Base-by-base conservation (phyloP, 352 stramenopile species). In the Peronospora belbahrii region DNA sequence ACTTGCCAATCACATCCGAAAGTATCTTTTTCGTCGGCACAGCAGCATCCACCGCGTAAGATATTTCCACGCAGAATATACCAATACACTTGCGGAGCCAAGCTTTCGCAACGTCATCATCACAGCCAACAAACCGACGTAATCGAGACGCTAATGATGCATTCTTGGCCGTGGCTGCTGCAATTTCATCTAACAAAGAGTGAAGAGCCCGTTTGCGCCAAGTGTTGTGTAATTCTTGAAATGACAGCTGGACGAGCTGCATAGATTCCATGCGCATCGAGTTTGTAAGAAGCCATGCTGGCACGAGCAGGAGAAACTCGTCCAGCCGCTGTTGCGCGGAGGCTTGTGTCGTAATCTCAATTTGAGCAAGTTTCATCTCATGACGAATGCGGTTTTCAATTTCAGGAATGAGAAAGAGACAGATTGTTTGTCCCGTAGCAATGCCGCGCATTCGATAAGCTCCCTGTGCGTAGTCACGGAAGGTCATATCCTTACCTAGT, bases 201-300 rank as follows among this genome's bases (percentile, higher is more conserved):
- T 84, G 67, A 45, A 99, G 86, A 7, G 95, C 84, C 36, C 88
- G 70, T 44, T 98, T 99, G 15, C 97, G 84, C 74, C 96, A 98
- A 23, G 97, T 97, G 59, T 99, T 99, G 56, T 93, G 95, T 49
- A 99, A 85, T 52, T 99, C 95, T 59, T 96, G 86, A 31, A 95
- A 49, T 36, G 92, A 99, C 10, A 99, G 72, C 64, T 99, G 89
- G n/a, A 97, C 85, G 33, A 98, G 96, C 61, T 99, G 97, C 81
- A 99, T 97, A 48, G 97, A 97, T 59, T 99, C 97, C 55, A 97
- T 98, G 20, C 95, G 95, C 94, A 99, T 99, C 55, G 95, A 98
- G 76, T 99, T 99, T 40, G 99, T 90, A 41, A 97, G 87, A 22
- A 99, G 81, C 97, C 97, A 99, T 3, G 85, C 86, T 3, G 83